Percentiles rank a stretch among this genome's conserved stretches.
phyloP scores from a whole-genome alignment of 164 flowering plant species.

The Cinnamomum micranthum region DNA sequence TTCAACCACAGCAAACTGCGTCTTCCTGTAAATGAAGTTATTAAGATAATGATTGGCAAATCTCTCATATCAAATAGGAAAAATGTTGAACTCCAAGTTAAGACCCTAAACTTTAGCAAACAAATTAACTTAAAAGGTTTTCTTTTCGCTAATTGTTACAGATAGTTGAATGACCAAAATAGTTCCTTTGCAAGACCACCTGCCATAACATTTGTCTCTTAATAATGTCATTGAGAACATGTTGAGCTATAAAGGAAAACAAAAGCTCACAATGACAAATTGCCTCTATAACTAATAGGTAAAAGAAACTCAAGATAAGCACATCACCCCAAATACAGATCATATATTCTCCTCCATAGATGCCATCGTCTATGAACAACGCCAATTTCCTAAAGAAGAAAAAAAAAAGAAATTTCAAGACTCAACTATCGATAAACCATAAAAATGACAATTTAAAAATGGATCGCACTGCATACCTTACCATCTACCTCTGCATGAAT shows the following conservation, averaged over 20 bases:
- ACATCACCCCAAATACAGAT: constrained; percentile 86
- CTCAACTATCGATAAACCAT: background rate
- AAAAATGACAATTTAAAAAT: background rate
- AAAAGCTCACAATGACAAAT: background rate
- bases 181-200: too few species aligned
- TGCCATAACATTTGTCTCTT: background rate
- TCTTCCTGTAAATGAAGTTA: constrained; percentile 37
- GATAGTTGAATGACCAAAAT: too few species aligned
- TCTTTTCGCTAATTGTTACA: too few species aligned
- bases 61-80: background rate
- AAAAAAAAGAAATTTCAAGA: background rate
- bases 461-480: constrained; percentile 51
- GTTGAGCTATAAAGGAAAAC: background rate
- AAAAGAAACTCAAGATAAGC: background rate
- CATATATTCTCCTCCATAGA: constrained; percentile 96
- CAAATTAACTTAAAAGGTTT: too few species aligned
- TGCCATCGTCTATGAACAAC: constrained; percentile 98
- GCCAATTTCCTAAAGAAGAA: constrained; percentile 71
- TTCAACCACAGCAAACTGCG: constrained; percentile 94
- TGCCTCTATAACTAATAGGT: background rate
- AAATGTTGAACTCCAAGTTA: background rate
- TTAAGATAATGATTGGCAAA: background rate
- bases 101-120: background rate
- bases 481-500: constrained; percentile 91
- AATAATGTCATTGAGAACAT: background rate